These are phyloP conservation scores for Barnettozyma salicaria DNA, from an alignment of 805 yeast species.

Conservation along the genomic window DNA sequence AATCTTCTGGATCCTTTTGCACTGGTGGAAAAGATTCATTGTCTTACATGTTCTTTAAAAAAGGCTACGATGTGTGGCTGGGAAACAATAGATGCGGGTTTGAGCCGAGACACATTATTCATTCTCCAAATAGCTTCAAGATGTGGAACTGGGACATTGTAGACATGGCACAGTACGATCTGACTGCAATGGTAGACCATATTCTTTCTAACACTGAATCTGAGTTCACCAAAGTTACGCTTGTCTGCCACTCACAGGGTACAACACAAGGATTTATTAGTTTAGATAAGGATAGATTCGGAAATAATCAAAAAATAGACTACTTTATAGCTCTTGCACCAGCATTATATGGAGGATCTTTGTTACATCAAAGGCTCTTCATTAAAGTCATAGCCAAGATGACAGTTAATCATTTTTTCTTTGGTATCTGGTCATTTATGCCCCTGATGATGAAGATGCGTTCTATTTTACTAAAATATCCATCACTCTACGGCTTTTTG, in stretches of 20 bases:
- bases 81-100: constrained; percentile 91
- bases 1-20: constrained; percentile 79
- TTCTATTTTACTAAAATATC: constrained; percentile 38
- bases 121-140: constrained; percentile 35
- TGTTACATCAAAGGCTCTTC: constrained; percentile 57
- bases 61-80: constrained; percentile 83
- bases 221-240: constrained; percentile 40
- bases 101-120: constrained; percentile 55
- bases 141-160: constrained; percentile 94
- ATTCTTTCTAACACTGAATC: constrained; percentile 39
- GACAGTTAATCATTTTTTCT: constrained; percentile 43
- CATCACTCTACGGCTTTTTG: constrained; percentile 53
- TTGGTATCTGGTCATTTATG: constrained; percentile 76
- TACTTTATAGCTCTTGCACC: constrained; percentile 80
- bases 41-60: constrained; percentile 47
- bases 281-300: constrained; percentile 44
- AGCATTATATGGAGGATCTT: constrained; percentile 81
- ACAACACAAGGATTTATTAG: constrained; percentile 79
- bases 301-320: constrained; percentile 49
- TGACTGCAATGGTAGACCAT: constrained; percentile 64
- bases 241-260: constrained; percentile 90
- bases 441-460: constrained; percentile 67
- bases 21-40: constrained; percentile 79
- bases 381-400: constrained; percentile 55
- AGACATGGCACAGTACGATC: constrained; percentile 76